A percentile compares a stretch with the other conserved stretches of the same genome.
Conservation (phyloP, 2,329 filamentous ascomycete species). For the Fusarium pseudonygamai region DNA sequence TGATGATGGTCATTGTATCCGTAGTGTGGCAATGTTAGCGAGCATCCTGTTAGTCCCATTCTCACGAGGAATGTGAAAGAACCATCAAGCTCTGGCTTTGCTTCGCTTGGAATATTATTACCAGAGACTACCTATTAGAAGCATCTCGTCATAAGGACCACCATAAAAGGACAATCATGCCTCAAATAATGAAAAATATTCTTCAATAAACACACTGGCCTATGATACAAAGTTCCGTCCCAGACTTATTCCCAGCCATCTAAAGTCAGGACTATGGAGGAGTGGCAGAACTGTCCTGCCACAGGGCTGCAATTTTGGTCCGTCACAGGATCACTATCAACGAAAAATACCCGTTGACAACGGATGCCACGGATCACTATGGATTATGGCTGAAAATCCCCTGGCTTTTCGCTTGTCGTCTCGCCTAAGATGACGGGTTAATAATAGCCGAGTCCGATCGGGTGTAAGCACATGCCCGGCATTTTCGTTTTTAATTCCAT, state of each 20-base stretch:
- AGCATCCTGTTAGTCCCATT: conserved; percentile 5
- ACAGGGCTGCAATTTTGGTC: conserved; percentile 42
- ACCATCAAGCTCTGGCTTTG: neutral
- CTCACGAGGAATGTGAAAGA: neutral
- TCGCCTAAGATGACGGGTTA: neutral
- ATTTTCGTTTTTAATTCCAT: conserved; percentile 32
- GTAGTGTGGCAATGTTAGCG: conserved; percentile 30
- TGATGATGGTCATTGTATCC: neutral
- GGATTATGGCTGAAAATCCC: conserved; percentile 34
- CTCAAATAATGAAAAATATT: neutral
- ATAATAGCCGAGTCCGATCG: conserved; percentile 39
- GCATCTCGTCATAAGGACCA: neutral
- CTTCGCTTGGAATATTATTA: neutral
- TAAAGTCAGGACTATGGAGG: neutral
- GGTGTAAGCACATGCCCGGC: conserved; percentile 33
- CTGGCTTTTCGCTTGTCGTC: conserved; percentile 26
- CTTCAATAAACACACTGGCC: neutral
- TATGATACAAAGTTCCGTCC: neutral
- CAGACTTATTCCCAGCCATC: neutral
- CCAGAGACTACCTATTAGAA: neutral
- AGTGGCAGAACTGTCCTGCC: conserved; percentile 4
- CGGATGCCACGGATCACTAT: conserved; percentile 43
- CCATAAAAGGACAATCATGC: neutral
- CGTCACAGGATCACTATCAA: conserved; percentile 39
- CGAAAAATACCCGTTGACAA: conserved; percentile 44